A percentile compares a stretch with the other conserved stretches of the same genome.
Conservation (phyloP, 495 filamentous ascomycete species). For the Trichocladium antarcticum region DNA sequence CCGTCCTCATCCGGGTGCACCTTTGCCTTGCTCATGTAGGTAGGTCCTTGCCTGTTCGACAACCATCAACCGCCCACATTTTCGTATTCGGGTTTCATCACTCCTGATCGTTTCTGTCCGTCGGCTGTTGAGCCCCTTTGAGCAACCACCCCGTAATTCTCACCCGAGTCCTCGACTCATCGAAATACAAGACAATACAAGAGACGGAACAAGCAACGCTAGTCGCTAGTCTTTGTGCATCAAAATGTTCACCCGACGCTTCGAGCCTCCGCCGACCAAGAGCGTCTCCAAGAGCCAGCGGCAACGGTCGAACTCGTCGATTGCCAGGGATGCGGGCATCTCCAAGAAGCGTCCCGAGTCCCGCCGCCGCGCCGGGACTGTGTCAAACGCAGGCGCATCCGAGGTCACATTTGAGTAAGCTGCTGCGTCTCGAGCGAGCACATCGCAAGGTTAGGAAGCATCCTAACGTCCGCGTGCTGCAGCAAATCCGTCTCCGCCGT, state of each 20-base stretch:
- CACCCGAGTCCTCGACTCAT: slow-evolving; percentile 1
- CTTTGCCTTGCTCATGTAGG: slow-evolving; percentile 11
- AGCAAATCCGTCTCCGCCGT: slow-evolving; percentile 56
- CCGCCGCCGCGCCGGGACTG: slow-evolving; percentile 31
- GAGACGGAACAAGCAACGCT: neutral
- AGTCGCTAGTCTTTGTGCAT: neutral
- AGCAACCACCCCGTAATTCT: neutral
- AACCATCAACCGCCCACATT: slow-evolving; percentile 9
- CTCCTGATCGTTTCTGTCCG: slow-evolving; percentile 1
- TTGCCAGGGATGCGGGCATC: slow-evolving; percentile 36
- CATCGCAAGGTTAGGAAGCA: neutral
- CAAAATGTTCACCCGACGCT: slow-evolving; percentile 37
- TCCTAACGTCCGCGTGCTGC: slow-evolving; percentile 9
- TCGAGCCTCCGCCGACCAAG: slow-evolving; percentile 29
- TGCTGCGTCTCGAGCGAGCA: slow-evolving; percentile 19
- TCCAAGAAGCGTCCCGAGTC: slow-evolving; percentile 36
- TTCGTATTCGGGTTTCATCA: slow-evolving; percentile 7
- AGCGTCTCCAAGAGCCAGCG: slow-evolving; percentile 35
- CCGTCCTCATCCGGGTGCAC: slow-evolving; percentile 6
- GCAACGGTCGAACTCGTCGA: slow-evolving; percentile 34
- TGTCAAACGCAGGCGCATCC: slow-evolving; percentile 20
- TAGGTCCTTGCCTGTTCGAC: slow-evolving; percentile 15
- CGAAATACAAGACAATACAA: neutral
- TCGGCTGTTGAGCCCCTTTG: neutral
- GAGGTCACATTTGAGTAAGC: slow-evolving; percentile 27